Conservation (phyloP, 2,329 filamentous ascomycete species). For the Sclerotinia glacialis region DNA sequence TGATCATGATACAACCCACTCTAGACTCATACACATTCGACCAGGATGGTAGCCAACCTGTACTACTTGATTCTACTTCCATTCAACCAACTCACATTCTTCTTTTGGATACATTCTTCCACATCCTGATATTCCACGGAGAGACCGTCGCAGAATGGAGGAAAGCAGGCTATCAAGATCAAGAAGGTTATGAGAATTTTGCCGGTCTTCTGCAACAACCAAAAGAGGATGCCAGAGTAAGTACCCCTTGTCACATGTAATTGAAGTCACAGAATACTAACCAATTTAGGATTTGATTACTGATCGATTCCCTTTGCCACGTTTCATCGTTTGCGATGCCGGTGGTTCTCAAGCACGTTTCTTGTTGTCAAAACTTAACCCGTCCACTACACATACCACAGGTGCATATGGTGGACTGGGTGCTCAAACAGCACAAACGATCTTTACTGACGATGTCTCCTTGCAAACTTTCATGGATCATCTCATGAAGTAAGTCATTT, state of each 20-base stretch:
- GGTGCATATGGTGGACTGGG: constrained; percentile 87
- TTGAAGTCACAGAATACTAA: constrained; percentile 29
- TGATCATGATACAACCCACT: constrained; percentile 98
- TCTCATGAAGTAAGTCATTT: constrained; percentile 82
- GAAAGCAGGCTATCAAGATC: constrained; percentile 95
- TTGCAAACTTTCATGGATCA: constrained; percentile 99
- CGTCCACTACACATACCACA: constrained; percentile 92
- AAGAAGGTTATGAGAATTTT: constrained; percentile 98
- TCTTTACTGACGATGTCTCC: constrained; percentile 98
- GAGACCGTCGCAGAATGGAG: constrained; percentile 98
- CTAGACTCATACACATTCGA: constrained; percentile 97
- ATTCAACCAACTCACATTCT: constrained; percentile 94
- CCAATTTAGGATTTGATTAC: constrained; percentile 78
- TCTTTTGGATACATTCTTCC: constrained; percentile 97
- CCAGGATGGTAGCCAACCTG: constrained; percentile 86
- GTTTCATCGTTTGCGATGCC: constrained; percentile 98
- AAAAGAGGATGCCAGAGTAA: constrained; percentile 91
- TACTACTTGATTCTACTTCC: constrained; percentile 92
- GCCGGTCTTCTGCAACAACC: constrained; percentile 81
- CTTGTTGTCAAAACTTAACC: constrained; percentile 93
- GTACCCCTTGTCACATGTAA: constrained; percentile 35
- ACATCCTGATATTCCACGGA: constrained; percentile 98
- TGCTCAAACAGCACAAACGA: constrained; percentile 86
- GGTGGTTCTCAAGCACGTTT: constrained; percentile 97
- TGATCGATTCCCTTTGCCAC: constrained; percentile 94